Percentiles rank a stretch among this genome's conserved stretches.
These are phyloP conservation scores for Boletus vermiculosoides DNA, from an alignment of 768 basidiomycete species.

Conservation along the genomic window DNA sequence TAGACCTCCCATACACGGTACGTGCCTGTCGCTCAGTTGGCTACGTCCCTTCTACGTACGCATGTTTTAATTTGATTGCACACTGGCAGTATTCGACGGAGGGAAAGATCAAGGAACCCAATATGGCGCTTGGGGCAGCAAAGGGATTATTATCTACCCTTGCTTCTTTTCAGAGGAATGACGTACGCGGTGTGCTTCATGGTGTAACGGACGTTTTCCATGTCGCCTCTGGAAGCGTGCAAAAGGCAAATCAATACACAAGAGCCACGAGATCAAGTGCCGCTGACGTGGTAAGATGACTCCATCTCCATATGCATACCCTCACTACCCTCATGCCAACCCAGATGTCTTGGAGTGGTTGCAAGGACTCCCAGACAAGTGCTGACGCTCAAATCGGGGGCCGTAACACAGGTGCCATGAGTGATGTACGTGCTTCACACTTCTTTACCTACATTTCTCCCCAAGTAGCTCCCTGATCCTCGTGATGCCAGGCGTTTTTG, in stretches of 20 bases:
- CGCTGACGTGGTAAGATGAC: slow-evolving; percentile 75
- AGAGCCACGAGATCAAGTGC: slow-evolving; percentile 69
- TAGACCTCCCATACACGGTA: slow-evolving; percentile 71
- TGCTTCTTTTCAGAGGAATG: slow-evolving; percentile 71
- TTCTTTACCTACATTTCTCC: background rate
- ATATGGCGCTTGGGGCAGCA: slow-evolving; percentile 83
- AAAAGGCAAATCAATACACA: slow-evolving; percentile 61
- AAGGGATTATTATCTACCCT: slow-evolving; percentile 81
- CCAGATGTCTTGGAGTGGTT: slow-evolving; percentile 84
- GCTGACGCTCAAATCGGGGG: slow-evolving; percentile 71
- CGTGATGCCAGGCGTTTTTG: slow-evolving; percentile 50
- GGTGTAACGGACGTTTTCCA: slow-evolving; percentile 75
- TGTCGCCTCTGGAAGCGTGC: slow-evolving; percentile 61
- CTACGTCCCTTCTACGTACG: background rate
- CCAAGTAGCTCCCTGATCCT: background rate
- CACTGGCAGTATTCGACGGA: slow-evolving; percentile 80
- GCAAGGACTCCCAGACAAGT: slow-evolving; percentile 80
- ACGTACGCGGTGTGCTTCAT: slow-evolving; percentile 74
- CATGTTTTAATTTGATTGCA: background rate
- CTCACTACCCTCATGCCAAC: background rate
- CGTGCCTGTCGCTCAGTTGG: slow-evolving; percentile 12
- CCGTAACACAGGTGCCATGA: slow-evolving; percentile 76
- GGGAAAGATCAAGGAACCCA: slow-evolving; percentile 93
- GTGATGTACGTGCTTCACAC: slow-evolving; percentile 48
- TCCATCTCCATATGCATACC: background rate